phyloP scores from a whole-genome alignment of 805 yeast genomes.

The Millerozyma acaciae region DNA sequence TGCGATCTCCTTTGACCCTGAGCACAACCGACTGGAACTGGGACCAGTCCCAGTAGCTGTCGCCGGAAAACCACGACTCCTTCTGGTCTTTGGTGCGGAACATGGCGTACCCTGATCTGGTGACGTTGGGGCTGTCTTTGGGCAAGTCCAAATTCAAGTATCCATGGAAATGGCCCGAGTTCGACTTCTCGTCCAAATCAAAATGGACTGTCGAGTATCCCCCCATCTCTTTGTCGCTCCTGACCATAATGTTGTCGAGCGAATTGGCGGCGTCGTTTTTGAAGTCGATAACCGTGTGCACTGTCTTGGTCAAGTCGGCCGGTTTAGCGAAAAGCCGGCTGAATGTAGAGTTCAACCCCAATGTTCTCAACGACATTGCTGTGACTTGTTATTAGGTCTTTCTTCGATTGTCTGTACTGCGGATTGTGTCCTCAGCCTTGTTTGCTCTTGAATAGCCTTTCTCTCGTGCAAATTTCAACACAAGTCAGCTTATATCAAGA shows the following conservation, averaged over 20 bases:
- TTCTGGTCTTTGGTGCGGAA: conserved; percentile 70
- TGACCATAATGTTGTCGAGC: conserved; percentile 47
- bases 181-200: conserved; percentile 33
- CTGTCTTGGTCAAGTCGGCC: conserved; percentile 22
- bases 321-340: conserved; percentile 33
- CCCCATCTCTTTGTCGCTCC: conserved; percentile 74
- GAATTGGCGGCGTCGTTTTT: conserved; percentile 42
- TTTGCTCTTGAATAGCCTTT: too few species aligned
- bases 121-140: conserved; percentile 57
- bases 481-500: too few species aligned
- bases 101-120: conserved; percentile 77
- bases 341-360: conserved; percentile 35
- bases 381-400: not conserved
- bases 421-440: too few species aligned
- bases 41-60: conserved; percentile 66
- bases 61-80: conserved; percentile 47
- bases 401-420: not conserved
- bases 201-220: conserved; percentile 69
- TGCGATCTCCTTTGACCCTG: conserved; percentile 66
- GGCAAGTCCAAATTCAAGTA: conserved; percentile 67
- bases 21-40: conserved; percentile 58
- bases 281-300: conserved; percentile 55
- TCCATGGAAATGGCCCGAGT: conserved; percentile 45
- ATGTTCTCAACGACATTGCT: conserved; percentile 39
- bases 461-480: too few species aligned